Conservation (phyloP, 306 rosid species). For the Prunus fruticosa region DNA sequence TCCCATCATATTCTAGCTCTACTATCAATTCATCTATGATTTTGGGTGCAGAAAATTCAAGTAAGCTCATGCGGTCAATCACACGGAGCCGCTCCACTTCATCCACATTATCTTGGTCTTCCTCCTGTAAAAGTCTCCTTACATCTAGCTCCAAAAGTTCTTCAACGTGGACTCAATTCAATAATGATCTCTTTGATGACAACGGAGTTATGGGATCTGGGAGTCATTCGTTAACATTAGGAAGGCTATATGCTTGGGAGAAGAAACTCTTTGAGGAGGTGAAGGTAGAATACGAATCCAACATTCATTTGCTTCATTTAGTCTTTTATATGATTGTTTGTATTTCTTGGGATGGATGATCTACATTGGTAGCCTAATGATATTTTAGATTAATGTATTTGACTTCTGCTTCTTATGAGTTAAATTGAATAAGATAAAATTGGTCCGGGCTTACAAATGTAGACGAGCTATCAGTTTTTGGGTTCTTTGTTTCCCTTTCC, state of each 20-base stretch:
- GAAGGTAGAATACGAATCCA: constrained; percentile 41
- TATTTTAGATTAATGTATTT: not conserved
- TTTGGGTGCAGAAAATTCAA: constrained; percentile 61
- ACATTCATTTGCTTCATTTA: not conserved
- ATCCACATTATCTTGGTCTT: constrained; percentile 41
- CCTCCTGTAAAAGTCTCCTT: constrained; percentile 63
- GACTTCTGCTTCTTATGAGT: not conserved
- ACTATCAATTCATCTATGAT: not conserved
- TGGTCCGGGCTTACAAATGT: too few relatives aligned
- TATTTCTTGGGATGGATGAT: not conserved
- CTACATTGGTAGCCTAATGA: not conserved
- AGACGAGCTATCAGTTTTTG: not conserved
- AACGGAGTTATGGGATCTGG: constrained; percentile 69
- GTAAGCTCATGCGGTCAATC: constrained; percentile 60
- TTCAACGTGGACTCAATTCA: constrained; percentile 54
- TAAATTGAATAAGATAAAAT: too few relatives aligned
- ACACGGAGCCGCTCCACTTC: constrained; percentile 58
- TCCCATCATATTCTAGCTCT: not conserved
- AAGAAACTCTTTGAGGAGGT: constrained; percentile 75
- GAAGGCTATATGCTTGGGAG: constrained; percentile 85
- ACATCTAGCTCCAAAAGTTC: constrained; percentile 45
- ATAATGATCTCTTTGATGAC: constrained; percentile 61
- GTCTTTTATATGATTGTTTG: not conserved
- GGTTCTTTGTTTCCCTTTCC: not conserved
- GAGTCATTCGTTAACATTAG: constrained; percentile 64